Base-by-base conservation (phyloP, 352 stramenopile species). In the Phytophthora podocarpi region DNA sequence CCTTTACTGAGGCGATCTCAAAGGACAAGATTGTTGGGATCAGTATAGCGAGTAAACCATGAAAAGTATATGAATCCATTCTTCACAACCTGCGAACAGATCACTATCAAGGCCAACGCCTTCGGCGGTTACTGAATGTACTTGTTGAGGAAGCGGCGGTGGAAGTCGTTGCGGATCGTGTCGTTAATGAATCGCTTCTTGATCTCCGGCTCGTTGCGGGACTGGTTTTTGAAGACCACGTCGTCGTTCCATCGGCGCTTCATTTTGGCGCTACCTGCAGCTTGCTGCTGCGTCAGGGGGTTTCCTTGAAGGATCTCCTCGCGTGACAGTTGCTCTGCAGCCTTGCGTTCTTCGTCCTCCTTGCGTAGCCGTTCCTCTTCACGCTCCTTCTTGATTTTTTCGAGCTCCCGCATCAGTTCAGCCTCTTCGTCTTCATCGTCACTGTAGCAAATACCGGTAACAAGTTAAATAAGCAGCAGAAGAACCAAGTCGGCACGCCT, bases 181-280 rank as follows among this genome's bases (percentile, higher is more conserved):
- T 99, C 98, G 76, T 99, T 99, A 72, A 99, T 99, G 75, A 99
- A 99, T 53, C 97, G 87, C 70, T 99, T 99, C 73, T 93, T 96
- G 32, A 97, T 75, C 68, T 98, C 85, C 5, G 93, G 93, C 68
- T 99, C 97, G 56, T 92, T 93, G 59, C 94, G 90, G 18, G 97
- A 97, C 74, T 98, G 92, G 80, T 99, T 99, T 61, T 98, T 98
- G 87, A 99, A 99, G 23, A 99, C 97, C 15, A 99, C 97, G 78
- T 99, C 98, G 67, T 99, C 97, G 82, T 99, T 99, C 98, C 98
- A 99, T 50, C 93, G 93, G 32, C 96, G 82, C 71, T 98, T 98
- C 75, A 98, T 87, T 60, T 83, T 85, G 41, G 81, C 69, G 41
- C 73, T 80, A 42, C 76, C 55, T 39, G 39, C 30, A 49, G 32